phyloP scores from a whole-genome alignment of 2,329 filamentous ascomycete genomes.

The Phialophora verrucosa region DNA sequence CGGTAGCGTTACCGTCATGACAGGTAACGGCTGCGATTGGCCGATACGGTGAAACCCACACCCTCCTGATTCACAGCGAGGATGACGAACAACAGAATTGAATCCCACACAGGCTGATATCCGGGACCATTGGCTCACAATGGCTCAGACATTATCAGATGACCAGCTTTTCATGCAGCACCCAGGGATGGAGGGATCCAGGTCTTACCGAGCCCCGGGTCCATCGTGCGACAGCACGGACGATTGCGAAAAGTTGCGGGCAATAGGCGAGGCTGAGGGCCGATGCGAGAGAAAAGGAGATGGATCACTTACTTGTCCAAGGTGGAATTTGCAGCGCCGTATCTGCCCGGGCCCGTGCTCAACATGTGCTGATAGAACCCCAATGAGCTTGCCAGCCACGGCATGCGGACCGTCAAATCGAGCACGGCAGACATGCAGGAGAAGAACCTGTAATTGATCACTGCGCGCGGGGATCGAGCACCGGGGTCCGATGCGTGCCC shows the following conservation, averaged over 20 bases:
- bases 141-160: slow-evolving; percentile 35
- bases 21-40: slow-evolving; percentile 34
- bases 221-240: slow-evolving; percentile 20
- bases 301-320: slow-evolving; percentile 82
- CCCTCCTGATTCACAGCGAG: slow-evolving; percentile 30
- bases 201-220: slow-evolving; percentile 15
- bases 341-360: slow-evolving; percentile 73
- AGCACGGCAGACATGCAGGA: slow-evolving; percentile 73
- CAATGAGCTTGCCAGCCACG: slow-evolving; percentile 80
- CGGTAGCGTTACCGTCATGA: slow-evolving; percentile 32
- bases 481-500: slow-evolving; percentile 39
- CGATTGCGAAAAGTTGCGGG: not conserved
- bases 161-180: slow-evolving; percentile 36
- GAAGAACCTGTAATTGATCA: slow-evolving; percentile 80
- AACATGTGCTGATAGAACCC: slow-evolving; percentile 77
- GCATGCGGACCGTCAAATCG: slow-evolving; percentile 80
- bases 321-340: slow-evolving; percentile 76
- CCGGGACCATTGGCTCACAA: slow-evolving; percentile 27
- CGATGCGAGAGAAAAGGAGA: slow-evolving; percentile 39
- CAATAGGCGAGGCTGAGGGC: slow-evolving; percentile 19
- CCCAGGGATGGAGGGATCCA: slow-evolving; percentile 22
- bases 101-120: slow-evolving; percentile 30
- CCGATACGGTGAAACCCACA: slow-evolving; percentile 23
- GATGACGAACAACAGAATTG: slow-evolving; percentile 19
- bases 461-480: slow-evolving; percentile 57